Evolutionary conservation across 2,329 filamentous ascomycete species (phyloP).

Genomic region (Ascosphaera aggregata): DNA sequence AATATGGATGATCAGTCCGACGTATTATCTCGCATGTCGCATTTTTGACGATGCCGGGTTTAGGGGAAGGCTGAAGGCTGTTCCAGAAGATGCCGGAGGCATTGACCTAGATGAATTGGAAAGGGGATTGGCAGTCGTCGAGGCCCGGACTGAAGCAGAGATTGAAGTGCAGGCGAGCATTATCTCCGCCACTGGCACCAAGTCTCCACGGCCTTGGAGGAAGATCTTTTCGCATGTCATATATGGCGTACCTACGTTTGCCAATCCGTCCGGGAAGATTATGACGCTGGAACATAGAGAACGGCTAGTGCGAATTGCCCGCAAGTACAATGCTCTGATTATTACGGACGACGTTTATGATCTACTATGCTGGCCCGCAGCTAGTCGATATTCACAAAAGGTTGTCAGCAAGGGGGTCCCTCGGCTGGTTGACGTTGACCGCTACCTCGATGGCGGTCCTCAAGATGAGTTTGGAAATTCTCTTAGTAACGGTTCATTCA

Average conservation of each 20-base stretch:
- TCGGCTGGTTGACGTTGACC: conserved; percentile 57
- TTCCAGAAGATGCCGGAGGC: conserved; percentile 58
- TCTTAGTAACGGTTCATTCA: conserved; percentile 73
- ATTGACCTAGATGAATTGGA: conserved; percentile 43
- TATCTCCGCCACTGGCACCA: conserved; percentile 17
- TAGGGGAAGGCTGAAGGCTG: conserved; percentile 36
- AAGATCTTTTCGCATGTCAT: conserved; percentile 76
- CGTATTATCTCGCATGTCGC: conserved; percentile 65
- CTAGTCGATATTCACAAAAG: conserved; percentile 7
- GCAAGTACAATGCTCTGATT: conserved; percentile 59
- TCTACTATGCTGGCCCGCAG: conserved; percentile 52
- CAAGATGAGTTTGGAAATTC: conserved; percentile 51
- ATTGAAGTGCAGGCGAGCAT: conserved; percentile 12
- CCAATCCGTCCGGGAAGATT: conserved; percentile 68
- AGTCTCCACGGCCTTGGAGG: conserved; percentile 33
- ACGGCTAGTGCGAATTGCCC: conserved; percentile 49
- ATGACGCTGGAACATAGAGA: conserved; percentile 48
- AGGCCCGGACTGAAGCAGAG: conserved; percentile 2
- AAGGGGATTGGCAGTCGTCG: conserved; percentile 22
- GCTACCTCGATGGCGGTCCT: conserved; percentile 36
- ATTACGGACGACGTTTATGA: conserved; percentile 89
- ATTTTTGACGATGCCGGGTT: conserved; percentile 71
- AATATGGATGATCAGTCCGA: conserved; percentile 62
- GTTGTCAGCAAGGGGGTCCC: conserved; percentile 30
- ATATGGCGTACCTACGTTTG: conserved; percentile 71